phyloP scores from a whole-genome alignment of 202 grass and related monocot genomes.

The Schoenoplectus tabernaemontani region DNA sequence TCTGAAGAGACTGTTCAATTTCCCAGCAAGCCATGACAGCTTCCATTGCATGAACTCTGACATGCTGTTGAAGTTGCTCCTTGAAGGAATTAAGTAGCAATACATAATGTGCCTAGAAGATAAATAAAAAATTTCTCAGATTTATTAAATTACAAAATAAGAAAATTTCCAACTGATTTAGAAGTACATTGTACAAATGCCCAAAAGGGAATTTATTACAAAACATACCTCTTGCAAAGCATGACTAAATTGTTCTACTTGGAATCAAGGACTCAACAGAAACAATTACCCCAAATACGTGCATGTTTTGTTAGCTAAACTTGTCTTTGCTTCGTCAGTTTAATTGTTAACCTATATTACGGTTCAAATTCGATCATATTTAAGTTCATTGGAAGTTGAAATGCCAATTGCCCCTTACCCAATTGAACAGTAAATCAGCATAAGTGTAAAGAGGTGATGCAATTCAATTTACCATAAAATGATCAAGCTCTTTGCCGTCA shows the following conservation, averaged over 20 bases:
- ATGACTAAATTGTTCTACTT: not conserved
- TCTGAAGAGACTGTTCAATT: constrained; percentile 93
- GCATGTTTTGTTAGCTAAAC: not conserved
- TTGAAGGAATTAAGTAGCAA: constrained; percentile 92
- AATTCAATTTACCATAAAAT: constrained; percentile 71
- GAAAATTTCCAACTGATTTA: not conserved
- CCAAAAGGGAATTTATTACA: not conserved
- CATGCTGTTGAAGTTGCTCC: constrained; percentile 94
- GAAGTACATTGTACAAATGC: not conserved
- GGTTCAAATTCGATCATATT: not conserved
- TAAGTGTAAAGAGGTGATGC: not conserved
- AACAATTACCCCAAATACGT: not conserved
- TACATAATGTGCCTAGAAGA: constrained; percentile 75
- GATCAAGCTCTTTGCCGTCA: constrained; percentile 86
- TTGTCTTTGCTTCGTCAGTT: not conserved
- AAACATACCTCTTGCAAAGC: not conserved
- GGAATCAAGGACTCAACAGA: not conserved
- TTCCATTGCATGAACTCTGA: constrained; percentile 99
- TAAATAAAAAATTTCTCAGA: not conserved
- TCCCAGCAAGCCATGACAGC: constrained; percentile 99
- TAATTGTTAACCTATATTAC: not conserved
- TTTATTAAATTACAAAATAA: not conserved
- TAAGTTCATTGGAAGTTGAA: not conserved
- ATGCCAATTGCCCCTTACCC: not conserved
- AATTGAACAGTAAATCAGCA: constrained; percentile 16